Base-by-base conservation (phyloP, 495 filamentous ascomycete genomes). In the Bryoglossum gracile region DNA sequence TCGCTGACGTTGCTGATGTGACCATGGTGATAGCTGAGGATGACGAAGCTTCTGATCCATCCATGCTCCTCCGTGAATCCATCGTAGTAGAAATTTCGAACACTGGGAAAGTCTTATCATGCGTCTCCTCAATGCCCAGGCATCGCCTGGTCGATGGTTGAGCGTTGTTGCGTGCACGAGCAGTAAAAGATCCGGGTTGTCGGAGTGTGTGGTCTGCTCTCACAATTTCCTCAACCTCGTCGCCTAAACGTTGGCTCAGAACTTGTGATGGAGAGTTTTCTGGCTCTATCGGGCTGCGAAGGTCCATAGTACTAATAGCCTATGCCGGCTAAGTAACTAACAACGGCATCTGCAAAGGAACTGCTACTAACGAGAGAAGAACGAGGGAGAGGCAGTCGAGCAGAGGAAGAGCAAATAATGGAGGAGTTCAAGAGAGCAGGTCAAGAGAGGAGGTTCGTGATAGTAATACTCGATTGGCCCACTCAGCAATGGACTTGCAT, bases 211-310 rank as follows among this genome's bases (percentile, higher is more conserved):
- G 30, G 1, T 32, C 35, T 22, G 46, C 34, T 24, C 54, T 50
- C 10, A 55, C 40, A 35, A 61, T 37, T 21, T 54, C 54, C 25
- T 61, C 58, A 21, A 61, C 37, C 8, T 53, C 45, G 5, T 61
- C 58, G 4, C 23, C 23, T 3, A 33, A 35, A n/a, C 21, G 14
- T 24, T 51, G 48, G 2, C 47, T 43, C 3, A 44, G 51, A n/a
- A 18, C 52, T 23, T 46, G 21, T 5, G 48, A 46, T 19, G 19
- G 25, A 32, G 35, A 41, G 24, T 8, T 41, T 13, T 48, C 46
- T 40, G 36, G 25, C 21, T 40, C 46, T 23, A 48, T 13, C 16
- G 46, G 46, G n/a, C 22, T 48, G 23, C 46, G 32, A 21, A 48
- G 11, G 35, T 50, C 47, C 47, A 50, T 50, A 8, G 23, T 50